Evolutionary conservation across 352 stramenopile genomes (phyloP).

Genomic region (Phytophthora cryptogea): DNA sequence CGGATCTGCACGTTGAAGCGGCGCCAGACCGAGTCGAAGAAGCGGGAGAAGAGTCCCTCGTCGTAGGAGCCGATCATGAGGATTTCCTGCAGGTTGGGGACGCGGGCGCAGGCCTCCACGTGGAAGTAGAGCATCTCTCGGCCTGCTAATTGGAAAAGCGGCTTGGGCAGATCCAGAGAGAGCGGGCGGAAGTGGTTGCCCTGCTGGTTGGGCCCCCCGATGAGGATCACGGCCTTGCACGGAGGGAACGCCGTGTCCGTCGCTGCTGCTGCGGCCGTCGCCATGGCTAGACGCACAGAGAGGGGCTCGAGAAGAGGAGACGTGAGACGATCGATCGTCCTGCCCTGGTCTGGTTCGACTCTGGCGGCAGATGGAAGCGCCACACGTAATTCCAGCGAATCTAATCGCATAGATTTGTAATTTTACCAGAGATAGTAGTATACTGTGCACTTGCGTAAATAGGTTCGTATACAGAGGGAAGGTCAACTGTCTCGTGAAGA

Average conservation of each 20-base stretch:
- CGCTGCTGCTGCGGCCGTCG: slow-evolving; percentile 18
- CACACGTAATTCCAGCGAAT: slow-evolving; percentile 3
- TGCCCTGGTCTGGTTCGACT: slow-evolving; percentile 1
- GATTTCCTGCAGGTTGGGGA: slow-evolving; percentile 87
- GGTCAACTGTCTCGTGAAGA: slow-evolving; percentile 6
- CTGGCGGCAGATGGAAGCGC: neutral
- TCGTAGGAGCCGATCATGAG: slow-evolving; percentile 91
- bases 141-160: slow-evolving; percentile 85
- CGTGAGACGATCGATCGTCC: slow-evolving; percentile 6
- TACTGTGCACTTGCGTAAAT: slow-evolving; percentile 5
- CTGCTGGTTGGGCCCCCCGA: slow-evolving; percentile 86
- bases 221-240: slow-evolving; percentile 88
- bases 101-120: slow-evolving; percentile 81
- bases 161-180: slow-evolving; percentile 86
- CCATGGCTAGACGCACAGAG: slow-evolving; percentile 10
- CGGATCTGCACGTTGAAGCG: slow-evolving; percentile 88
- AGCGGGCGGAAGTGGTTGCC: slow-evolving; percentile 89
- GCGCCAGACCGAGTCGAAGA: slow-evolving; percentile 83
- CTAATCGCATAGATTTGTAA: slow-evolving; percentile 16
- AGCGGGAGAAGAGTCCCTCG: slow-evolving; percentile 87
- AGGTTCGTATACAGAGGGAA: slow-evolving; percentile 2
- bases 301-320: neutral
- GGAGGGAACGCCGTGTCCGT: slow-evolving; percentile 55
- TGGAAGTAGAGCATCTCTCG: slow-evolving; percentile 91
- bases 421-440: neutral